Base-by-base conservation (phyloP, 192 early-diverging fungal species). In the Linnemannia exigua region DNA sequence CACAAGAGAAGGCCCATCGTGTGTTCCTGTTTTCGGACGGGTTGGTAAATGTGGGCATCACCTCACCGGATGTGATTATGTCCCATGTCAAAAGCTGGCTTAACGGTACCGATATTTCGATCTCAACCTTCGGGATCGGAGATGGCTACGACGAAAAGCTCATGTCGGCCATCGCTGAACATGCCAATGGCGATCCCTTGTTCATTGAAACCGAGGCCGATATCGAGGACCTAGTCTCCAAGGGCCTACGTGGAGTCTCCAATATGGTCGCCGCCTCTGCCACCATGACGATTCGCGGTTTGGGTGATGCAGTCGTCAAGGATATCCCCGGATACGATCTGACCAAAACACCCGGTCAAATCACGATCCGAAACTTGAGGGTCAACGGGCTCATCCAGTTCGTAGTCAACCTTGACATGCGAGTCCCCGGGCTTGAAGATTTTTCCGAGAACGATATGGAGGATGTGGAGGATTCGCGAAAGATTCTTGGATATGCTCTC, bases 71-170 rank as follows among this genome's bases (percentile, higher is more conserved):
- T 19, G 33, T 5, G 50, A 81, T 81, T n/a, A 70, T 69, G 73
- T 9, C 80, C 44, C 38, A 76, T 66, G 69, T 72, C 52, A 72
- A 81, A 61, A 33, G n/a, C 50, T 81, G 74, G 80, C 74, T 75
- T 22, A 33, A 7, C 54, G 80, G 54, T 14, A 76, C 74, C 41
- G 80, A 81, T 44, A 76, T 81, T 48, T 71, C 73, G 14, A 71
- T 81, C 50, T 81, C 80, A n/a, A 81, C 80, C 17, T 81, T 81
- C 28, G 80, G 80, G 70, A 81, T 81, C 74, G 80, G 80, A 66
- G 80, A 81, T 31, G 80, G 69, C 31, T 81, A 81, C 44, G 80
- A 81, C 68, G 80, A 76, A 58, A 81, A 75, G 68, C 80, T 81
- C 68, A 81, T 81, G 80, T 71, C 67, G 41, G 73, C 80, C n/a